Evolutionary conservation across 2,329 filamentous ascomycete species (phyloP).

Genomic region (Cladophialophora carrionii): DNA sequence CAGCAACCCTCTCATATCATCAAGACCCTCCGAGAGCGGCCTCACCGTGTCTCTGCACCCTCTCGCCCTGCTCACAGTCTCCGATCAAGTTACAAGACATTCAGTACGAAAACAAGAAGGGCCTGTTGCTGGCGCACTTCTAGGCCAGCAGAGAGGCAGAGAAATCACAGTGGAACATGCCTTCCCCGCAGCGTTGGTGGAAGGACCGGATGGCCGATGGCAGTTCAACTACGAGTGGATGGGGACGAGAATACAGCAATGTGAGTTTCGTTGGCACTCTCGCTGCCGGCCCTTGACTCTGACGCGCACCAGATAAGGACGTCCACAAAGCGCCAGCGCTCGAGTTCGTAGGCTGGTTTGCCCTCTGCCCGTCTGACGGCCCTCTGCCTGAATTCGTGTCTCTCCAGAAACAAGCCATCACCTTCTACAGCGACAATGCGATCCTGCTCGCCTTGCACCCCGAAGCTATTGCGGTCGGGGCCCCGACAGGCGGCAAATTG

Average conservation of each 20-base stretch:
- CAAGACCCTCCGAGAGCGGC: constrained; percentile 70
- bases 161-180: constrained; percentile 91
- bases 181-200: constrained; percentile 73
- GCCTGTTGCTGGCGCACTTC: constrained; percentile 80
- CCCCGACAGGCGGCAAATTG: constrained; percentile 73
- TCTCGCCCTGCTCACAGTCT: constrained; percentile 92
- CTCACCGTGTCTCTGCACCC: constrained; percentile 86
- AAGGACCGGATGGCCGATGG: constrained; percentile 59
- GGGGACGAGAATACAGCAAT: constrained; percentile 76
- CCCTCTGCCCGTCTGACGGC: constrained; percentile 71
- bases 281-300: constrained; percentile 13
- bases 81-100: constrained; percentile 93
- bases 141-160: constrained; percentile 88
- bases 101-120: constrained; percentile 74
- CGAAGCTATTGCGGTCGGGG: constrained; percentile 53
- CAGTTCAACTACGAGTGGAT: constrained; percentile 74
- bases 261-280: constrained; percentile 56
- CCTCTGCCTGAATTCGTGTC: constrained; percentile 69
- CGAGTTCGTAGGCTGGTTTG: constrained; percentile 91
- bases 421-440: constrained; percentile 73
- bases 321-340: constrained; percentile 84
- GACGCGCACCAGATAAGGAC: constrained; percentile 67
- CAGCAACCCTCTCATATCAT: constrained; percentile 65
- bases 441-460: constrained; percentile 87
- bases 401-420: constrained; percentile 76